Evolutionary conservation across 75 land plant genomes (phyloP).

Genomic region (Picea glauca): DNA sequence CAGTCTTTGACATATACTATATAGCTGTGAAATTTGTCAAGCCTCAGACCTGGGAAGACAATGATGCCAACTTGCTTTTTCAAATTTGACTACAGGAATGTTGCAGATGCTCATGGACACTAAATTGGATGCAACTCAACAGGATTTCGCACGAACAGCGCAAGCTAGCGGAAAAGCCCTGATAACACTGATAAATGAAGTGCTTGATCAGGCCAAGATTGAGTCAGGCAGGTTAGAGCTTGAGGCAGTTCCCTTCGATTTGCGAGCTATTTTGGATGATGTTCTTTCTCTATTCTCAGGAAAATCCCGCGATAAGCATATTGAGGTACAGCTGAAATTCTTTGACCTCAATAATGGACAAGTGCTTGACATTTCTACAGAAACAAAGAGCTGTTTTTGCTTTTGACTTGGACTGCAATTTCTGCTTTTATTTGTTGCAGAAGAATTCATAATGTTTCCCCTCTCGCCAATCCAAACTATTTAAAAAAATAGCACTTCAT

Average conservation of each 20-base stretch:
- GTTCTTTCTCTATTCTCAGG: slow-evolving; percentile 87
- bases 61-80: not conserved
- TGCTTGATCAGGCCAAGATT: slow-evolving; percentile 92
- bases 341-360: slow-evolving; percentile 2
- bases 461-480: too few species aligned
- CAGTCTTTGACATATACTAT: not conserved
- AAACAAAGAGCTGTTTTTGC: not conserved
- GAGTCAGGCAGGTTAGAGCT: slow-evolving; percentile 95
- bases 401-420: not conserved
- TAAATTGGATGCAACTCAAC: slow-evolving; percentile 72
- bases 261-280: slow-evolving; percentile 78
- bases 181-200: slow-evolving; percentile 84
- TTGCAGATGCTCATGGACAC: slow-evolving; percentile 94
- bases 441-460: too few species aligned
- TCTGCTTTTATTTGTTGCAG: not conserved
- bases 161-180: slow-evolving; percentile 87
- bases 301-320: slow-evolving; percentile 65
- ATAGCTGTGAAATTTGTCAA: not conserved
- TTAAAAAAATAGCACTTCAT: too few species aligned
- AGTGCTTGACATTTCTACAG: not conserved
- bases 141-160: slow-evolving; percentile 82
- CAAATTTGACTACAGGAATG: slow-evolving; percentile 58
- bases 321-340: slow-evolving; percentile 50
- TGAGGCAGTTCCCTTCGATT: slow-evolving; percentile 68
- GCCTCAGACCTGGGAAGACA: slow-evolving; percentile 8